Percentiles rank a stretch among this genome's conserved stretches.
phyloP scores from a whole-genome alignment of 495 filamentous ascomycete species.

The Penicillium salamii region DNA sequence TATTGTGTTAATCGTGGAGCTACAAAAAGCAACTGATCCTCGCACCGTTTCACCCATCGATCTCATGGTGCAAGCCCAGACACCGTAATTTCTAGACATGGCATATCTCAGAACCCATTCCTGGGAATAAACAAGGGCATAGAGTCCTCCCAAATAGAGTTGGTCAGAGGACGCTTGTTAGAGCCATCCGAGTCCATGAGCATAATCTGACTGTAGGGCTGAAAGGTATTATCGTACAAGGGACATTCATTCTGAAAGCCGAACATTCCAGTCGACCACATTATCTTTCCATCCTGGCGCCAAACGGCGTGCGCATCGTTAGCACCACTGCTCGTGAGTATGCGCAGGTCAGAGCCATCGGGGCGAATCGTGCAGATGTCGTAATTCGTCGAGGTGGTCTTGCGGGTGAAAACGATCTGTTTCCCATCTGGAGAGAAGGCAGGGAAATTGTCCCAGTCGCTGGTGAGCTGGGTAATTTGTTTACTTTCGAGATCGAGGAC shows the following conservation, averaged over 20 bases:
- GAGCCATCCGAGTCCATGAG: conserved; percentile 31
- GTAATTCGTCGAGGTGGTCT: conserved; percentile 26
- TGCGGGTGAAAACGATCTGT: conserved; percentile 31
- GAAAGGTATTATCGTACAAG: conserved; percentile 33
- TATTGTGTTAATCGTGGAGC: no score
- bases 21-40: no score
- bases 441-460: conserved; percentile 30
- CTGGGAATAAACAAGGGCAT: conserved; percentile 31
- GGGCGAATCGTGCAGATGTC: conserved; percentile 37
- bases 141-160: conserved; percentile 35
- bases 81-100: no score
- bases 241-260: conserved; percentile 33
- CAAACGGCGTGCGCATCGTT: conserved; percentile 46
- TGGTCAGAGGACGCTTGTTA: conserved; percentile 28
- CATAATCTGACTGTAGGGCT: conserved; percentile 36
- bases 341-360: conserved; percentile 32
- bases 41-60: no score
- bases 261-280: conserved; percentile 31
- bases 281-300: conserved; percentile 33
- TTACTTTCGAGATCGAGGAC: conserved; percentile 26
- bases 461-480: conserved; percentile 23
- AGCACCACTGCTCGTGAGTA: conserved; percentile 31
- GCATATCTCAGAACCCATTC: neutral
- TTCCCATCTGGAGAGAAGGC: conserved; percentile 30
- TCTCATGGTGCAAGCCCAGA: no score